phyloP scores from a whole-genome alignment of 75 land plant species.

The Pseudotsuga menziesii region DNA sequence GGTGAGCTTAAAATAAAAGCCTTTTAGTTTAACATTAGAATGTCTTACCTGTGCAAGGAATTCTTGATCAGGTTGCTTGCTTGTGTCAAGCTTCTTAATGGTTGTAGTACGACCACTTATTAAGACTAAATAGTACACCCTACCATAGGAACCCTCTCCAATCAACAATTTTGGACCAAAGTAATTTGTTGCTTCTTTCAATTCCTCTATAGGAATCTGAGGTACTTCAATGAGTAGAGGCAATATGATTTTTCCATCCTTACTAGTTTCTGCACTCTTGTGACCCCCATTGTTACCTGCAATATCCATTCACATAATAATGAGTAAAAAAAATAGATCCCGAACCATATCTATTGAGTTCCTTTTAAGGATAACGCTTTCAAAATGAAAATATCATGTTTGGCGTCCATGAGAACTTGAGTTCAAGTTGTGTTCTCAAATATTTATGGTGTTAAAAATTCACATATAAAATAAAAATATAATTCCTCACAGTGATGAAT shows the following conservation, averaged over 20 bases:
- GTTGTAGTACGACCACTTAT: conserved; percentile 69
- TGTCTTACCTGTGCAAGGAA: conserved; percentile 72
- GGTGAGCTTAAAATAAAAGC: neutral
- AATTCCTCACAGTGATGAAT: neutral
- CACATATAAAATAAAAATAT: neutral
- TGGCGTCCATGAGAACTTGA: neutral
- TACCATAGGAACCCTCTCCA: conserved; percentile 93
- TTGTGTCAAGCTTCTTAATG: conserved; percentile 79
- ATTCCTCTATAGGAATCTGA: conserved; percentile 52
- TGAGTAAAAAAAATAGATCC: neutral
- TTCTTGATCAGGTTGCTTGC: conserved; percentile 72
- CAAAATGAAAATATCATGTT: neutral
- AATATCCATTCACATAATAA: neutral
- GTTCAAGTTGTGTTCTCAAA: neutral
- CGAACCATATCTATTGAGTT: neutral
- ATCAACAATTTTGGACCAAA: conserved; percentile 70
- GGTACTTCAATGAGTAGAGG: conserved; percentile 69
- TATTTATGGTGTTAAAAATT: neutral
- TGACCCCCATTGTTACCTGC: conserved; percentile 33
- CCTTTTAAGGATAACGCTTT: neutral
- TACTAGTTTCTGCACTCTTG: conserved; percentile 28
- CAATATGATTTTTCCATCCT: conserved; percentile 32
- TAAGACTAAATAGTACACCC: conserved; percentile 71
- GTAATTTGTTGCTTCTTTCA: conserved; percentile 73
- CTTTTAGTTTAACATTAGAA: conserved; percentile 1